These are phyloP conservation scores for Eutrema heterophyllum DNA, from an alignment of 345 rosid species.

Conservation along the genomic window DNA sequence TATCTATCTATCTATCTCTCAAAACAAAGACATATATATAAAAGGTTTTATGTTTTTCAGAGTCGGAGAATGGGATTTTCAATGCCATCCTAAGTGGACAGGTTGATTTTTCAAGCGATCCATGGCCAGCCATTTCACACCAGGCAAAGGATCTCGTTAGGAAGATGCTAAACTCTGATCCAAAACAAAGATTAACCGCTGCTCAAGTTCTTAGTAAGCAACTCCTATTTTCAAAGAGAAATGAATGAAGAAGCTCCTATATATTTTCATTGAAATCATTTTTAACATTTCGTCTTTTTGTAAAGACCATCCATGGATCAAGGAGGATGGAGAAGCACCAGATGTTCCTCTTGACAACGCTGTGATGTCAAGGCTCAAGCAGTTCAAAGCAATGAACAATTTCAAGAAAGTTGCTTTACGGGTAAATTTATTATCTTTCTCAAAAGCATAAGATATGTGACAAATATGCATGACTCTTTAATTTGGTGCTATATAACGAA, in stretches of 20 bases:
- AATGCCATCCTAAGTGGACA: constrained; percentile 80
- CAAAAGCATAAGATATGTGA: neutral
- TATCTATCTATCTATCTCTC: neutral
- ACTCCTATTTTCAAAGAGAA: neutral
- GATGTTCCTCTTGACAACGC: constrained; percentile 81
- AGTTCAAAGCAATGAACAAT: constrained; percentile 71
- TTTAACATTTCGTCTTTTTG: neutral
- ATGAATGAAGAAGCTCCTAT: neutral
- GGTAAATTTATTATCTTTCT: constrained; percentile 25
- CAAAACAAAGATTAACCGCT: constrained; percentile 84
- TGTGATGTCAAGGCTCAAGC: constrained; percentile 66
- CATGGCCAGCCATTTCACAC: constrained; percentile 89
- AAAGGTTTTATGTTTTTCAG: constrained; percentile 28
- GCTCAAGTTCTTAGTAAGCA: constrained; percentile 78
- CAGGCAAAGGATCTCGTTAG: constrained; percentile 88
- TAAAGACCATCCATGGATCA: constrained; percentile 71
- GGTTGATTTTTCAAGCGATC: constrained; percentile 78
- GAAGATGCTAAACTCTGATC: constrained; percentile 89
- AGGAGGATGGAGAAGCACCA: constrained; percentile 83
- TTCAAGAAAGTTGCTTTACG: constrained; percentile 76
- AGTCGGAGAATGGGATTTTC: constrained; percentile 93
- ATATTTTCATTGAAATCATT: neutral
- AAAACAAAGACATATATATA: neutral
- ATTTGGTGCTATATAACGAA: neutral
- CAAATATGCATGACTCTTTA: neutral